phyloP scores from a whole-genome alignment of 2,329 filamentous ascomycete genomes.

The Reticulascus tulasneorum region DNA sequence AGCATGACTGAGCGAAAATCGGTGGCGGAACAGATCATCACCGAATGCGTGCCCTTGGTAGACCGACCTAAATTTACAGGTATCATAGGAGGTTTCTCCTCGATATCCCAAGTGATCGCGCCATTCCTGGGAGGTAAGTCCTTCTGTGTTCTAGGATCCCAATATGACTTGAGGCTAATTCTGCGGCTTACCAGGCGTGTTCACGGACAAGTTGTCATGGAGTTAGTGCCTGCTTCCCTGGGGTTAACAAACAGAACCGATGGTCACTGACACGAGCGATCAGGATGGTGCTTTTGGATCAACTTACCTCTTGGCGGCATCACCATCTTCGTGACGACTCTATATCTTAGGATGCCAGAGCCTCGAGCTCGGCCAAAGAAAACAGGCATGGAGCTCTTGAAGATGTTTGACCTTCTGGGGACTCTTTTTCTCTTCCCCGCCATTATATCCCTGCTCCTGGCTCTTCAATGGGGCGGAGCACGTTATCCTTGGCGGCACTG shows the following conservation, averaged over 20 bases:
- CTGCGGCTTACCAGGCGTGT: no score
- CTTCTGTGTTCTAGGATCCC: no score
- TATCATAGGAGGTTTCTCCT: constrained; percentile 51
- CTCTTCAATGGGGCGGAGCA: not conserved
- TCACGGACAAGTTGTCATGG: constrained; percentile 46
- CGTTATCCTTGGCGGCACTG: constrained; percentile 23
- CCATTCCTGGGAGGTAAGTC: constrained; percentile 47
- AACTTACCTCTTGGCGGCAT: constrained; percentile 40
- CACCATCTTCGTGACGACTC: constrained; percentile 32
- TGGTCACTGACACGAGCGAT: not conserved
- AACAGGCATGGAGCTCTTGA: constrained; percentile 23
- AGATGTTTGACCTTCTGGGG: constrained; percentile 21
- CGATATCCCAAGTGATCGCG: constrained; percentile 46
- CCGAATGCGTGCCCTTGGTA: constrained; percentile 44
- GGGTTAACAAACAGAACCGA: not conserved
- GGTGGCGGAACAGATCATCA: constrained; percentile 45
- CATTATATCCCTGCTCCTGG: not conserved
- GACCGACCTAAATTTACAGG: constrained; percentile 52
- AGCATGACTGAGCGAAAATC: constrained; percentile 17
- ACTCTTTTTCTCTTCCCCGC: constrained; percentile 1
- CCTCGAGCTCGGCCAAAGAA: constrained; percentile 20
- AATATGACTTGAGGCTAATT: no score
- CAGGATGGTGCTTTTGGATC: constrained; percentile 42
- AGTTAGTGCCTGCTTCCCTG: constrained; percentile 16
- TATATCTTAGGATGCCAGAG: constrained; percentile 38